Conservation (phyloP, 1,284 basidiomycete species). For the Retiboletus flavoniger region DNA sequence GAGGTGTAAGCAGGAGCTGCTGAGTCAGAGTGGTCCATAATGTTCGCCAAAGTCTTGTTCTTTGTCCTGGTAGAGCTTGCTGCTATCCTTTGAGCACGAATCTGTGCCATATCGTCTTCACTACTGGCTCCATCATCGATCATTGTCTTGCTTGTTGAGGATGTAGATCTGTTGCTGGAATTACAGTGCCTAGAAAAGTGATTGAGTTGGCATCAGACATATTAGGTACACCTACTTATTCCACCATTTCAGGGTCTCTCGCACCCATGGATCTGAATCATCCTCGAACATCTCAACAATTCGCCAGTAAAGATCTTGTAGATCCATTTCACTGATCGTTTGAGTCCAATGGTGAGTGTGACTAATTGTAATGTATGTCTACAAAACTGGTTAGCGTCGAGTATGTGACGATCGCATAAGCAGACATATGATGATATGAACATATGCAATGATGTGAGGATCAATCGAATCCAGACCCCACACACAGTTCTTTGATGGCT, state of each 20-base stretch:
- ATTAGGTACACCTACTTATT: not conserved
- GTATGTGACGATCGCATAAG: not conserved
- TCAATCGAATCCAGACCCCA: not conserved
- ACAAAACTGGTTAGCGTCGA: not conserved
- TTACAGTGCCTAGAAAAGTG: not conserved
- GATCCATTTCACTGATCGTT: not conserved
- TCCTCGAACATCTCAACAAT: conserved; percentile 6
- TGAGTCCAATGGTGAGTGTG: conserved; percentile 1
- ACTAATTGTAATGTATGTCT: conserved; percentile 5
- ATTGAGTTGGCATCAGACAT: not conserved
- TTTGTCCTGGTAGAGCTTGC: not conserved
- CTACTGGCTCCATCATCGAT: not conserved
- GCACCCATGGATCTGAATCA: not conserved
- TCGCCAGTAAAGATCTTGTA: conserved; percentile 4
- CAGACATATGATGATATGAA: conserved; percentile 1
- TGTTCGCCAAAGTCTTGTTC: not conserved
- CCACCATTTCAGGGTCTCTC: conserved; percentile 6
- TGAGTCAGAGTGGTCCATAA: not conserved
- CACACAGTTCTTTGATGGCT: conserved; percentile 1
- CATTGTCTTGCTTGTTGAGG: not conserved
- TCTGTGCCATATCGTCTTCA: not conserved
- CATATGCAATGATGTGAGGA: conserved; percentile 1
- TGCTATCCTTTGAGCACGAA: not conserved
- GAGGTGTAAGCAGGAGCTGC: too few species aligned
- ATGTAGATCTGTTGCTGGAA: not conserved